Conservation (phyloP, 768 basidiomycete genomes). For the Dioszegia hungarica region DNA sequence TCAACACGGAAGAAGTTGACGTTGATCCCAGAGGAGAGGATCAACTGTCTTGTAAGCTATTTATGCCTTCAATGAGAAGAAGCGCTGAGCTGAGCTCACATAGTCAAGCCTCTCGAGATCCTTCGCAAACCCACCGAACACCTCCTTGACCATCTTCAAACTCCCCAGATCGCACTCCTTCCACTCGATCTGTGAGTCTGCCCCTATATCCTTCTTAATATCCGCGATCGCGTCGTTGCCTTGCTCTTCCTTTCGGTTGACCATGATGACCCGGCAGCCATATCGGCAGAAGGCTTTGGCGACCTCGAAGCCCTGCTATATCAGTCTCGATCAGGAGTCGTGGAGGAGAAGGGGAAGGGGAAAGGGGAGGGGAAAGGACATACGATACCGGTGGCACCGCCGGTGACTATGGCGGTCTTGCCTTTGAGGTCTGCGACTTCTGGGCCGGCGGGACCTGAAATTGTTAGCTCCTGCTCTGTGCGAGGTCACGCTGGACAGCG, state of each 20-base stretch:
- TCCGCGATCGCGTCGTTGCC: constrained; percentile 41
- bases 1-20: constrained; percentile 34
- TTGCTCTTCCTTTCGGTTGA: constrained; percentile 46
- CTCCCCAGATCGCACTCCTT: constrained; percentile 35
- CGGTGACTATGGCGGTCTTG: constrained; percentile 32
- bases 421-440: constrained; percentile 35
- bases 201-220: constrained; percentile 31
- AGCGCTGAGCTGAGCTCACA: constrained; percentile 26
- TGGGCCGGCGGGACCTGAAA: constrained; percentile 31
- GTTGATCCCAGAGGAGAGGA: constrained; percentile 40
- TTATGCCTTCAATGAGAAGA: too few relatives aligned
- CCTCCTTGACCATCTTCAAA: constrained; percentile 40
- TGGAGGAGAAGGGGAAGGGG: too few relatives aligned
- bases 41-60: too few relatives aligned
- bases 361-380: too few relatives aligned
- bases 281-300: constrained; percentile 31
- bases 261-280: constrained; percentile 39
- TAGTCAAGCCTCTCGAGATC: constrained; percentile 37
- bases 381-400: constrained; percentile 19
- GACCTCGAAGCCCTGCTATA: constrained; percentile 29
- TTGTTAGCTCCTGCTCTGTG: too few relatives aligned
- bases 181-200: constrained; percentile 34
- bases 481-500: too few relatives aligned
- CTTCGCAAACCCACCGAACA: constrained; percentile 26
- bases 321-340: neutral